Conservation (phyloP, 1,284 basidiomycete genomes). For the Veloboletus limbatus region DNA sequence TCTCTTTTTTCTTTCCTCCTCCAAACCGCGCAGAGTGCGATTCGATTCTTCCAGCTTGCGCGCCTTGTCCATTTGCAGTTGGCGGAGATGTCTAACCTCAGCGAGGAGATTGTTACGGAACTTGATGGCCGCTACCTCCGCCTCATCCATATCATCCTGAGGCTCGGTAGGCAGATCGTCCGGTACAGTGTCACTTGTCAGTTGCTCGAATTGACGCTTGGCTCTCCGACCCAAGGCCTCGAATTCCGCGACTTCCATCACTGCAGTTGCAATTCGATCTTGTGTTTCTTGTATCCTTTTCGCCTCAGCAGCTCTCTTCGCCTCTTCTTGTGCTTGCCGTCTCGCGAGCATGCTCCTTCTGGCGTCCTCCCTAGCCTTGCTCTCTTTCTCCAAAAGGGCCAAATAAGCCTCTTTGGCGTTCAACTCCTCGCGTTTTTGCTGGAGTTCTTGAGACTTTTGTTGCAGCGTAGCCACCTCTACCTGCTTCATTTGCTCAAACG, state of each 20-base stretch:
- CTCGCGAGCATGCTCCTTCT: constrained; percentile 16
- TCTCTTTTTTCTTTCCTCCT: constrained; percentile 22
- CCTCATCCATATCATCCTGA: constrained; percentile 25
- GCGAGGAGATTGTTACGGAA: constrained; percentile 13
- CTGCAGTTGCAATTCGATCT: constrained; percentile 21
- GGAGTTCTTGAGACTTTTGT: constrained; percentile 12
- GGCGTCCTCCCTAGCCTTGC: constrained; percentile 26
- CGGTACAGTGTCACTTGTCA: neutral
- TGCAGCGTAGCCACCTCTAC: constrained; percentile 8
- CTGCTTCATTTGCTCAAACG: constrained; percentile 22
- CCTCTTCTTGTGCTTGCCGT: constrained; percentile 29
- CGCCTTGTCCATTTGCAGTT: constrained; percentile 18
- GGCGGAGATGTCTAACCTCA: constrained; percentile 17
- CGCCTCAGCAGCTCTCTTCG: constrained; percentile 16
- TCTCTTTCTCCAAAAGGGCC: constrained; percentile 24
- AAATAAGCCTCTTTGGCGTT: constrained; percentile 20
- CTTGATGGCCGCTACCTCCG: constrained; percentile 18
- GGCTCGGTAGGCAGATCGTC: constrained; percentile 13
- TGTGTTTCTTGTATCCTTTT: constrained; percentile 17
- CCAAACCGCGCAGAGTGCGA: constrained; percentile 18
- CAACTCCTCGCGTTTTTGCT: constrained; percentile 20
- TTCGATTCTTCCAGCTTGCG: constrained; percentile 16
- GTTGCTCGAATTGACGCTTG: constrained; percentile 1
- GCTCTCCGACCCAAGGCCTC: constrained; percentile 4
- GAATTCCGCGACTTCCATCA: constrained; percentile 21